phyloP scores from a whole-genome alignment of 768 basidiomycete species.

The Cyathus striatus region DNA sequence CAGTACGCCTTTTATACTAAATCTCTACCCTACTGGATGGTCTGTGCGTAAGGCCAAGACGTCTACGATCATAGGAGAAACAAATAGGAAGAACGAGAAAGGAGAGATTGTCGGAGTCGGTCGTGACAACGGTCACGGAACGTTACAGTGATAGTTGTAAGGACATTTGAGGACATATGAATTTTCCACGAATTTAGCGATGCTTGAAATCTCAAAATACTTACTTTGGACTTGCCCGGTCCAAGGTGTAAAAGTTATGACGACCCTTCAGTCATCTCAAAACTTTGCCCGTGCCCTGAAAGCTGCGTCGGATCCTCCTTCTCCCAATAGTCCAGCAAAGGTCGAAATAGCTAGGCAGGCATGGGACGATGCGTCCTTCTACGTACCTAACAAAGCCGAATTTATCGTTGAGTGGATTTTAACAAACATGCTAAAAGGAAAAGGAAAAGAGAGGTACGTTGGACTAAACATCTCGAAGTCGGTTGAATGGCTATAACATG shows the following conservation, averaged over 20 bases:
- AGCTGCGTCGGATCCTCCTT: slow-evolving; percentile 63
- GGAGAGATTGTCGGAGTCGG: too few species aligned
- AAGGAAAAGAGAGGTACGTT: slow-evolving; percentile 43
- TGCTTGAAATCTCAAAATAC: background rate
- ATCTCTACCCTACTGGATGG: too few species aligned
- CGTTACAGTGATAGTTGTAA: too few species aligned
- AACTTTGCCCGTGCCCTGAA: slow-evolving; percentile 75
- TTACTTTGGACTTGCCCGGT: background rate
- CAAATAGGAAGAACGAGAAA: too few species aligned
- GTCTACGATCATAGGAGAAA: too few species aligned
- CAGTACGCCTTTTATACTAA: too few species aligned
- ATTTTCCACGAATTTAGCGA: too few species aligned
- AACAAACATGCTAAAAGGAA: slow-evolving; percentile 56
- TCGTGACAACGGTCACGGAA: too few species aligned
- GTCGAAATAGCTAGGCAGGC: slow-evolving; percentile 63
- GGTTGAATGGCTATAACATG: too few species aligned
- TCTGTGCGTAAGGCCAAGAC: too few species aligned
- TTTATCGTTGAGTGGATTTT: slow-evolving; percentile 77
- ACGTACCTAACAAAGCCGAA: slow-evolving; percentile 70
- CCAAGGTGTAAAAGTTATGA: slow-evolving; percentile 4
- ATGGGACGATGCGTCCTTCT: slow-evolving; percentile 56
- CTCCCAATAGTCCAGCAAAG: slow-evolving; percentile 50
- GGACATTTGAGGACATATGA: too few species aligned
- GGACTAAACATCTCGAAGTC: too few species aligned
- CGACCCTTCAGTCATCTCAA: slow-evolving; percentile 45